Percentiles rank a stretch among this genome's conserved stretches.
Evolutionary conservation across 345 rosid species (phyloP).

Genomic region (Microthlaspi erraticum): DNA sequence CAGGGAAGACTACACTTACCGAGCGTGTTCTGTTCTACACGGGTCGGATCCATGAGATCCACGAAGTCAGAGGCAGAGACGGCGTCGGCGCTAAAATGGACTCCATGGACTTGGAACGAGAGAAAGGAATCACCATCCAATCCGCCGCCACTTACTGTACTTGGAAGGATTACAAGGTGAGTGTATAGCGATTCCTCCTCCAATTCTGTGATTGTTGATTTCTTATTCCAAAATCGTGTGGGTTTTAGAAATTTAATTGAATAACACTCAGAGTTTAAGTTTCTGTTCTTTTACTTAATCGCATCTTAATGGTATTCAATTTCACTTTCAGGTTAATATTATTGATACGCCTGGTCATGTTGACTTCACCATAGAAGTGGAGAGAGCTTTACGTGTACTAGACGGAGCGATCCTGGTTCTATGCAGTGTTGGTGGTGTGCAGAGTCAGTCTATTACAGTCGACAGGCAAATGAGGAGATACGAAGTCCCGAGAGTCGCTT

Average conservation of each 20-base stretch:
- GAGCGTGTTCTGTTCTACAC: slow-evolving; percentile 91
- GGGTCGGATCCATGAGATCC: slow-evolving; percentile 97
- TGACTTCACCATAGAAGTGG: slow-evolving; percentile 98
- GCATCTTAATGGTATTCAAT: background rate
- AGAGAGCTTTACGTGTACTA: slow-evolving; percentile 94
- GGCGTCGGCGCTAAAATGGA: slow-evolving; percentile 99
- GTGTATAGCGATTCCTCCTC: background rate
- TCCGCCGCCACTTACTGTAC: slow-evolving; percentile 98
- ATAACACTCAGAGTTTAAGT: no score
- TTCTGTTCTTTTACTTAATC: no score
- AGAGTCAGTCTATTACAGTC: slow-evolving; percentile 98
- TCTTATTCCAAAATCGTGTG: background rate
- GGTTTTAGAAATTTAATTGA: background rate
- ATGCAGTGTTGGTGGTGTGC: slow-evolving; percentile 99
- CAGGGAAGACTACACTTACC: slow-evolving; percentile 96
- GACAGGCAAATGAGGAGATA: slow-evolving; percentile 99
- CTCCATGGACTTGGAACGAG: slow-evolving; percentile 97
- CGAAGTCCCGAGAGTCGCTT: slow-evolving; percentile 89
- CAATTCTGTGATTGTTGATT: background rate
- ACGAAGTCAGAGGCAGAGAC: slow-evolving; percentile 94
- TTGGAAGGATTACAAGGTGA: slow-evolving; percentile 91
- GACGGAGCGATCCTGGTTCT: slow-evolving; percentile 96
- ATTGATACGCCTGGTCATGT: slow-evolving; percentile 99
- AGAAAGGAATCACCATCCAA: slow-evolving; percentile 98
- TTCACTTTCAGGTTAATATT: slow-evolving; percentile 72